Base-by-base conservation (phyloP, 1,284 basidiomycete genomes). In the Fomes fomentarius region DNA sequence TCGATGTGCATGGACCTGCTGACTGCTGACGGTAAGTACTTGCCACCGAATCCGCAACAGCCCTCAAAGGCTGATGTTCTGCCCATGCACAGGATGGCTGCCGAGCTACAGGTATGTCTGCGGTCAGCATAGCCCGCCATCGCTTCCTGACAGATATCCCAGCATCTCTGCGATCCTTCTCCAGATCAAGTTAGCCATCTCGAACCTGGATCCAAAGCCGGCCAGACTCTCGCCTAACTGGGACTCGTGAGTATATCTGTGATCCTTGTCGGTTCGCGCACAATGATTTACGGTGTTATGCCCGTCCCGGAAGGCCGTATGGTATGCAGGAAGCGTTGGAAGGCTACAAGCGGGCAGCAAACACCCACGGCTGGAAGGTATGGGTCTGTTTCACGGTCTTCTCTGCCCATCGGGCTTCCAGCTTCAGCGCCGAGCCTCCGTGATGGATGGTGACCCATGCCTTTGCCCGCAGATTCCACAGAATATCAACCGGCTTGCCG, bases 1-100 rank as follows among this genome's bases (percentile, higher is more conserved):
- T 85, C 83, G 6, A 85, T 86, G 48, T 86, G 84, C 58, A 85
- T 87, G 83, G 84, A 87, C 64, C 70, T 87, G 11, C 66, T 87
- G 42, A 86, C 84, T 1, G 73, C 83, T 0, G 81, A 84, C 57
- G 84, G 82, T 80, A 51, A 58, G 76, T 57, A 11, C 30, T 30
- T 8, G n/a, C n/a, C n/a, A n/a, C n/a, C n/a, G n/a, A n/a, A n/a
- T n/a, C n/a, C n/a, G n/a, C n/a, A n/a, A n/a, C n/a, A n/a, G n/a
- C n/a, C n/a, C n/a, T n/a, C n/a, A n/a, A n/a, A n/a, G n/a, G n/a
- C n/a, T n/a, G n/a, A n/a, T n/a, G n/a, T n/a, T n/a, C n/a, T 22
- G n/a, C 25, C n/a, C 43, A 8, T 30, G 28, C 21, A 12, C 44
- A 69, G 81, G 84, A 7, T 87, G 85, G 84, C 77, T 86, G 37